A percentile compares a stretch with the other conserved stretches of the same genome.
phyloP scores from a whole-genome alignment of 2,329 filamentous ascomycete genomes.

The Ophiocordyceps camponoti-leonardi region DNA sequence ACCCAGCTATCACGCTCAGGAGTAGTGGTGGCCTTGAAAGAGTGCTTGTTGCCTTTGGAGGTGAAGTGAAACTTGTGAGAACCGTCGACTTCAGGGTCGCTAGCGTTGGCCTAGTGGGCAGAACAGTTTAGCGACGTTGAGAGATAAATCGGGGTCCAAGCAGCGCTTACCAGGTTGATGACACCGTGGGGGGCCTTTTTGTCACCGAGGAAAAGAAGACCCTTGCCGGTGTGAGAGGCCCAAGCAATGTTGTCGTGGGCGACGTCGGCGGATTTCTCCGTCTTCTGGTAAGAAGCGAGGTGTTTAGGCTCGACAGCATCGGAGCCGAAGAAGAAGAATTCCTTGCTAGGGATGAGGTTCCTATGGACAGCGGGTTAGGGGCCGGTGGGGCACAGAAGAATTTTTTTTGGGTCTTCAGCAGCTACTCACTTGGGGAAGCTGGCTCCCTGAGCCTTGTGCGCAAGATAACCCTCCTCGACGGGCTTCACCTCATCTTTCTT shows the following conservation, averaged over 20 bases:
- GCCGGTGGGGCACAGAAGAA: too few relatives aligned
- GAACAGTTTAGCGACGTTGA: not conserved
- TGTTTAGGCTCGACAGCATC: constrained; percentile 59
- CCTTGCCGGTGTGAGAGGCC: constrained; percentile 88
- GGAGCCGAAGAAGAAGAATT: constrained; percentile 74
- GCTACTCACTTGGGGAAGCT: constrained; percentile 68
- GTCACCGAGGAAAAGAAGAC: constrained; percentile 80
- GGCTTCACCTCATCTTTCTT: constrained; percentile 43
- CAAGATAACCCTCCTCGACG: constrained; percentile 67
- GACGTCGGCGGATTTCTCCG: constrained; percentile 63
- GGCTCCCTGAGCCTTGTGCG: constrained; percentile 77
- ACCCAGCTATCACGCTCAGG: constrained; percentile 90
- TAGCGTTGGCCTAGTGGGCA: constrained; percentile 33
- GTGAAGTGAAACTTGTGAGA: constrained; percentile 73
- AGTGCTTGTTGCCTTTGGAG: constrained; percentile 76
- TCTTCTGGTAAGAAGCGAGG: constrained; percentile 62
- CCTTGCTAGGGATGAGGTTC: constrained; percentile 81
- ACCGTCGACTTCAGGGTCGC: constrained; percentile 60
- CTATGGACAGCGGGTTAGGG: constrained; percentile 24
- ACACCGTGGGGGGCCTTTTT: constrained; percentile 68
- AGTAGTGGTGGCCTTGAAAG: constrained; percentile 63
- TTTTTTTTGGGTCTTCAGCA: not conserved
- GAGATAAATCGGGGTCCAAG: not conserved
- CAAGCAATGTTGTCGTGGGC: constrained; percentile 72
- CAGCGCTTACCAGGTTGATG: constrained; percentile 61